phyloP scores from a whole-genome alignment of 805 yeast genomes.

The Helenozyma baotianmanensis region DNA sequence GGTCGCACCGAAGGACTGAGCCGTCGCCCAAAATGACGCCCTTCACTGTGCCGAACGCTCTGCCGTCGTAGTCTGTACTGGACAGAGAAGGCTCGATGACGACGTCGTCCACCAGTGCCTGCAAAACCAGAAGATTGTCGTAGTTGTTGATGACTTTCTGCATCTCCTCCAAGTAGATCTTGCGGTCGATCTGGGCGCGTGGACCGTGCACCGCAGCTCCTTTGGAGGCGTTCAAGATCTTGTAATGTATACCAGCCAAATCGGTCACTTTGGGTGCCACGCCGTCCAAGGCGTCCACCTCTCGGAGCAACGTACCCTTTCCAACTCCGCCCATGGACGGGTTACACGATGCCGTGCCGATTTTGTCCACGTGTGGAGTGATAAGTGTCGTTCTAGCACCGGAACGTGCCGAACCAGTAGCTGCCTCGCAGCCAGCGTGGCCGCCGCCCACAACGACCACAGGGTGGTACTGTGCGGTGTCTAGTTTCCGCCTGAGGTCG shows the following conservation, averaged over 20 bases:
- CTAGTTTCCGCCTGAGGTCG: conserved; percentile 29
- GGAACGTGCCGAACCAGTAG: conserved; percentile 83
- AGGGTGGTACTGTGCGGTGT: conserved; percentile 39
- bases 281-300: conserved; percentile 96
- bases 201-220: conserved; percentile 99
- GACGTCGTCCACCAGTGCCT: conserved; percentile 82
- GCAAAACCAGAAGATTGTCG: conserved; percentile 52
- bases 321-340: conserved; percentile 99
- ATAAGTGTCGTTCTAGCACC: conserved; percentile 69
- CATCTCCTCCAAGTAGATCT: conserved; percentile 75
- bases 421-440: conserved; percentile 98
- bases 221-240: conserved; percentile 75
- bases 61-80: conserved; percentile 29
- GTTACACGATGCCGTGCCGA: conserved; percentile 95
- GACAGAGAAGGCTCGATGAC: conserved; percentile 46
- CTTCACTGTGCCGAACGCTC: conserved; percentile 43
- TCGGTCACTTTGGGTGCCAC: conserved; percentile 84
- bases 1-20: conserved; percentile 49
- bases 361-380: conserved; percentile 69
- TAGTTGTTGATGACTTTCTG: conserved; percentile 56
- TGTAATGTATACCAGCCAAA: conserved; percentile 87
- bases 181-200: conserved; percentile 90
- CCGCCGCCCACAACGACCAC: conserved; percentile 96
- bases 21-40: conserved; percentile 80
- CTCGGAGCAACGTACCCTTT: conserved; percentile 86